Evolutionary conservation across 176 grass and related monocot species (phyloP), one percentile per base, ranked within the genome.

Genomic region (Aegilops bicornis): DNA sequence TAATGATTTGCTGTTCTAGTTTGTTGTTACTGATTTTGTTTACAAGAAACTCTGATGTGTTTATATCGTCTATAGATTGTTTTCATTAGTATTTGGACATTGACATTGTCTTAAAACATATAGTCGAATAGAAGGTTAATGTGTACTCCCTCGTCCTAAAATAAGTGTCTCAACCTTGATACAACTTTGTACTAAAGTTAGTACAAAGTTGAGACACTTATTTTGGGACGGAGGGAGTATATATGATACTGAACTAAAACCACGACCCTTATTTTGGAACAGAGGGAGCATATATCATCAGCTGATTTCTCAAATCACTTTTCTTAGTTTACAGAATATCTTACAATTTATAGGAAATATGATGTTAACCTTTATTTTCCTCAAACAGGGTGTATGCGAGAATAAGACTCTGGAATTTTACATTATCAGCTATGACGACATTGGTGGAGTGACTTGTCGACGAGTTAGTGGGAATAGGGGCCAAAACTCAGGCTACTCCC

Each of bases 371-470:
- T 88, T 60, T 31, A 66, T 84, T 69, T 91, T 86, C 42, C 61
- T 35, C 47, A 23, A 86, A 84, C 88, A 99, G 94, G 94, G 97
- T 45, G 93, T 99, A 86, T 94, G 88, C 14, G 90, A 91, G 92
- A 82, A 89, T 81, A 89, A 45, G 85, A 78, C 88, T 76, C 80
- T 96, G 85, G 88, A 99, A 73, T 99, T 99, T 88, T 99, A 92
- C 75, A 85, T 96, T 60, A 89, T 99, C 43, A 69, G 88, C 37
- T 99, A 96, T 69, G 92, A 96, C 81, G 89, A 93, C 80, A 82
- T 96, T 85, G 97, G 94, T 81, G 97, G 94, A 85, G 90, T 99
- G 63, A 94, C 87, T 76, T 99, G 97, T 88, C 86, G 92, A 79
- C 87, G 77, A 76, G 87, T 96, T 52, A 85, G 89, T 27, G 89